phyloP scores from a whole-genome alignment of 2,329 filamentous ascomycete genomes.

The Byssothecium circinans region DNA sequence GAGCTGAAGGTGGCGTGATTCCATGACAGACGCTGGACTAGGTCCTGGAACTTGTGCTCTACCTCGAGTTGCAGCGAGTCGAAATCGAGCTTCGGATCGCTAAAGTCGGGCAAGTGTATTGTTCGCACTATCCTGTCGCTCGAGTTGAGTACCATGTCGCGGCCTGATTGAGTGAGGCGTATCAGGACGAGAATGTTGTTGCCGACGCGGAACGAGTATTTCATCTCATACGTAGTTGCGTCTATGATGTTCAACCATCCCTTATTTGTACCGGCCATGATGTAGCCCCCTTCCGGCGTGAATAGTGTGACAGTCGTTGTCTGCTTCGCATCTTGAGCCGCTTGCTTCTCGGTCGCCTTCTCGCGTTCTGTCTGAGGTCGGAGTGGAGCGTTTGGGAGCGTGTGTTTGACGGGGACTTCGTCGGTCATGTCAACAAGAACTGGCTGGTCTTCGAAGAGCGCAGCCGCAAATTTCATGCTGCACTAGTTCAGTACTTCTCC shows the following conservation, averaged over 20 bases:
- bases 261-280: conserved; percentile 91
- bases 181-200: conserved; percentile 85
- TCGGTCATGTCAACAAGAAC: conserved; percentile 80
- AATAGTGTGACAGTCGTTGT: conserved; percentile 93
- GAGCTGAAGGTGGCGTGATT: conserved; percentile 96
- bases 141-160: conserved; percentile 87
- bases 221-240: conserved; percentile 74
- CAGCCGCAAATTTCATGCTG: conserved; percentile 83
- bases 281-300: conserved; percentile 80
- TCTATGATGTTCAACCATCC: conserved; percentile 96
- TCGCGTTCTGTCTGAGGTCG: conserved; percentile 71
- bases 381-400: conserved; percentile 79
- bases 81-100: conserved; percentile 66
- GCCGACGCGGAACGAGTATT: conserved; percentile 88
- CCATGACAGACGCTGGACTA: conserved; percentile 93
- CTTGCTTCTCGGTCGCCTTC: conserved; percentile 77
- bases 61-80: conserved; percentile 87
- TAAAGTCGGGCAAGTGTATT: conserved; percentile 79
- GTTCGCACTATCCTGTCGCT: conserved; percentile 95
- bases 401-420: conserved; percentile 70
- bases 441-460: conserved; percentile 90
- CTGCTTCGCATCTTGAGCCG: conserved; percentile 89
- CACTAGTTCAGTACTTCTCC: conserved; percentile 8
- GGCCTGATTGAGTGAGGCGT: conserved; percentile 79
- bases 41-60: conserved; percentile 97